Conservation (phyloP, 768 basidiomycete genomes). For the Panellus pusillus region DNA sequence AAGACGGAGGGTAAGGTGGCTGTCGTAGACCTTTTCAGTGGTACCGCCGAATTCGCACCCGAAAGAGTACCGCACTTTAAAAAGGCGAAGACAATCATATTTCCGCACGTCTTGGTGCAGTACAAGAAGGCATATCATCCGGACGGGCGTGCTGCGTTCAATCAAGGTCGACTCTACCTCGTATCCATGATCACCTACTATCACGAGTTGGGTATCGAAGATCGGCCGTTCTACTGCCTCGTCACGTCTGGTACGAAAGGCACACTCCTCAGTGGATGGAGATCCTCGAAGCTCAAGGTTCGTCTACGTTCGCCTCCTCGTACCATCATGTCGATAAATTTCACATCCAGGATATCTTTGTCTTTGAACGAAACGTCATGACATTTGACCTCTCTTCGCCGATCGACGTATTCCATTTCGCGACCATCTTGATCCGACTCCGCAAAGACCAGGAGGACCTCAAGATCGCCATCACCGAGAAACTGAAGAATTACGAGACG, state of each 20-base stretch:
- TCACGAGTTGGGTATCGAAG: conserved; percentile 2
- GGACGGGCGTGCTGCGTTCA: neutral
- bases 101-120: conserved; percentile 1
- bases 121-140: neutral
- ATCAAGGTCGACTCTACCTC: conserved; percentile 3
- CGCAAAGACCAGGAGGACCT: neutral
- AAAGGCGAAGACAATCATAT: neutral
- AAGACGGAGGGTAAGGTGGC: too few relatives aligned
- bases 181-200: conserved; percentile 5
- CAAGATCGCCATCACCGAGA: neutral
- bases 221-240: conserved; percentile 5
- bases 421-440: conserved; percentile 5
- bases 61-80: neutral
- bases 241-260: neutral
- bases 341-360: neutral
- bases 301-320: neutral
- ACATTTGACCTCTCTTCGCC: conserved; percentile 2
- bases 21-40: too few relatives aligned
- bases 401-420: neutral
- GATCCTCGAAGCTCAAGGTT: neutral
- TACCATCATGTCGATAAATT: neutral
- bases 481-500: neutral
- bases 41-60: too few relatives aligned
- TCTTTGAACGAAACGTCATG: conserved; percentile 1
- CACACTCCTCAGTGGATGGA: conserved; percentile 6